Evolutionary conservation across 139 green algal genomes (phyloP).

Genomic region (Penium margaritaceum): DNA sequence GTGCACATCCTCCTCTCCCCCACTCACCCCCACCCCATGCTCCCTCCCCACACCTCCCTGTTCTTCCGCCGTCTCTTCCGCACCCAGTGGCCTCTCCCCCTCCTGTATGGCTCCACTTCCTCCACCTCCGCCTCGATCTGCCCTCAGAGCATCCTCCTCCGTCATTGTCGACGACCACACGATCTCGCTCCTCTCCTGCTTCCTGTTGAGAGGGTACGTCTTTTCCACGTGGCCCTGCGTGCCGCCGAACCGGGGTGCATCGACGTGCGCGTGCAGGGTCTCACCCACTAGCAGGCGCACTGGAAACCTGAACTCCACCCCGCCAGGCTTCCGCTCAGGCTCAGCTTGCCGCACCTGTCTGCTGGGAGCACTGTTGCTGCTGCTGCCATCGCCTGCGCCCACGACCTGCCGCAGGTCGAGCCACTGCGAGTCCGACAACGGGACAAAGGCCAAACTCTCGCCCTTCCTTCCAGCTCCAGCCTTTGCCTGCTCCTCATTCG

Average conservation of each 20-base stretch:
- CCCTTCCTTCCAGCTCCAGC: not conserved
- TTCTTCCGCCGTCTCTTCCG: not conserved
- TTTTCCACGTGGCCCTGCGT: conserved; percentile 60
- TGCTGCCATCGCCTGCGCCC: not conserved
- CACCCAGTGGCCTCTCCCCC: not conserved
- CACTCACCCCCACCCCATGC: not conserved
- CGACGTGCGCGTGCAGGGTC: conserved; percentile 13
- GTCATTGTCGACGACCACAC: not conserved
- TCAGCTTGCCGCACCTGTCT: not conserved
- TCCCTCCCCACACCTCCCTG: not conserved
- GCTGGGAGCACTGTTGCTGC: not conserved
- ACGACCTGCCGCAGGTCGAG: not conserved
- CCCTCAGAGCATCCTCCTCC: not conserved
- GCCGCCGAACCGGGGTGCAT: conserved; percentile 61
- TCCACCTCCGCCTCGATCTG: not conserved
- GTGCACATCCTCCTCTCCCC: not conserved
- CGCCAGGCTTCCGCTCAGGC: conserved; percentile 13
- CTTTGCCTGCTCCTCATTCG: not conserved
- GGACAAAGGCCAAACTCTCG: too few relatives aligned
- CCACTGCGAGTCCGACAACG: not conserved
- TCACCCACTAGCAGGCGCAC: conserved; percentile 17
- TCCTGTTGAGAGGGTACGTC: conserved; percentile 12
- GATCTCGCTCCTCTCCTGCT: not conserved
- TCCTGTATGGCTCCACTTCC: not conserved
- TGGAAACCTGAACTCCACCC: conserved; percentile 23